Percentiles rank a stretch among this genome's conserved stretches.
These are phyloP conservation scores for Boechera divaricarpa DNA, from an alignment of 345 rosid genomes.

Conservation along the genomic window DNA sequence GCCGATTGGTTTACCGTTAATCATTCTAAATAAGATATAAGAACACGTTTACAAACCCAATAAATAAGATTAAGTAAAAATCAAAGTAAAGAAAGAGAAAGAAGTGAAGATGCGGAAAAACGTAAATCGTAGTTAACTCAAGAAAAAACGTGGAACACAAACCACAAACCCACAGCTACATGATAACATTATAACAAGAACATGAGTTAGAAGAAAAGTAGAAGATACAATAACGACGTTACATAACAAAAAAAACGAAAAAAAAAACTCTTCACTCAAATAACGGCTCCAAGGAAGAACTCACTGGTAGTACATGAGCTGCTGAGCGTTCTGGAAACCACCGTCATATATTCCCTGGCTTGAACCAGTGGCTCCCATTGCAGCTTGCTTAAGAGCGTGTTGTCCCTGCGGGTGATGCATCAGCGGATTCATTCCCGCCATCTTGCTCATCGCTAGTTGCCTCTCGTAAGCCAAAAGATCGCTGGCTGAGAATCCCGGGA, in stretches of 20 bases:
- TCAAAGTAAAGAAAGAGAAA: background rate
- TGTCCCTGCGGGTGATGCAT: slow-evolving; percentile 80
- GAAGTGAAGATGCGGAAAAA: slow-evolving; percentile 1
- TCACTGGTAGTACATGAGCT: slow-evolving; percentile 93
- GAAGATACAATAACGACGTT: background rate
- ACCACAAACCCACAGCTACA: slow-evolving; percentile 28
- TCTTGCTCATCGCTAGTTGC: slow-evolving; percentile 61
- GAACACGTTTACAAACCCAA: slow-evolving; percentile 3
- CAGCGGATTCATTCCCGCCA: slow-evolving; percentile 65
- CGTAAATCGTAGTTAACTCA: slow-evolving; percentile 2
- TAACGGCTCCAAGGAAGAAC: slow-evolving; percentile 18
- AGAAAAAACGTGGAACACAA: background rate
- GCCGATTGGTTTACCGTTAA: background rate
- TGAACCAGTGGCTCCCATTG: slow-evolving; percentile 78
- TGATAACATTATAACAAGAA: slow-evolving; percentile 34
- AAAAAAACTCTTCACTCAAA: slow-evolving; percentile 18
- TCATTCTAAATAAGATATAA: background rate
- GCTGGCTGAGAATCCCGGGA: slow-evolving; percentile 52
- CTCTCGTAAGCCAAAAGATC: slow-evolving; percentile 59
- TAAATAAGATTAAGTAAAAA: background rate
- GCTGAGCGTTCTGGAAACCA: slow-evolving; percentile 91
- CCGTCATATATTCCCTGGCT: slow-evolving; percentile 94
- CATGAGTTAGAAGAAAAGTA: slow-evolving; percentile 1
- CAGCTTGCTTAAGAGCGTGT: slow-evolving; percentile 79
- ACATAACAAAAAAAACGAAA: background rate